Evolutionary conservation across 2,329 filamentous ascomycete genomes (phyloP).

Genomic region (Claviceps cyperi): DNA sequence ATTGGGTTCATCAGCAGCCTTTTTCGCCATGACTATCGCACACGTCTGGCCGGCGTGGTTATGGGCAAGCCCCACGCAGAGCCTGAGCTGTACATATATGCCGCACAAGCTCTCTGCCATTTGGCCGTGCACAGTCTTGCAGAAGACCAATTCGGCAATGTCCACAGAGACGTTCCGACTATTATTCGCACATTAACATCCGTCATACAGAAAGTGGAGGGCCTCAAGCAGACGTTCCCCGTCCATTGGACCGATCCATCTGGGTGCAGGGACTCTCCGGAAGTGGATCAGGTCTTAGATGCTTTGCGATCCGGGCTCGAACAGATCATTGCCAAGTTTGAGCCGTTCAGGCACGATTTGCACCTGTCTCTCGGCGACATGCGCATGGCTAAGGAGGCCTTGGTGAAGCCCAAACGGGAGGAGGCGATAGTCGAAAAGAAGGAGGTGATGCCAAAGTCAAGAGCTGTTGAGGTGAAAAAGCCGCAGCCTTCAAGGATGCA

Average conservation of each 20-base stretch:
- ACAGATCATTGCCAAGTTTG: constrained; percentile 56
- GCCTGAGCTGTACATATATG: constrained; percentile 53
- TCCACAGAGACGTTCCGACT: constrained; percentile 63
- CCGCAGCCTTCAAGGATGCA: constrained; percentile 9
- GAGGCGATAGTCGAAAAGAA: constrained; percentile 8
- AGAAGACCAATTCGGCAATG: constrained; percentile 75
- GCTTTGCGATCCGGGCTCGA: constrained; percentile 51
- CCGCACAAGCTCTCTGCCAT: constrained; percentile 52
- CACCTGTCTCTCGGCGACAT: constrained; percentile 58
- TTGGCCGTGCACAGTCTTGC: constrained; percentile 59
- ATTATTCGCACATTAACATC: constrained; percentile 61
- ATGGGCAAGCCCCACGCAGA: constrained; percentile 62
- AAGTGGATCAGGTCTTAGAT: constrained; percentile 56
- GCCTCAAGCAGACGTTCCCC: constrained; percentile 43
- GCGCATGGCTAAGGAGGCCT: constrained; percentile 55
- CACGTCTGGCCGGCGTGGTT: constrained; percentile 50
- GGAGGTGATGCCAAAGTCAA: constrained; percentile 17
- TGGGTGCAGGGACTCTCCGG: constrained; percentile 37
- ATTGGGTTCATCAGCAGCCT: constrained; percentile 45
- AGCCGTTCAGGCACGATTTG: constrained; percentile 56
- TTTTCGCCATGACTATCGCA: constrained; percentile 56
- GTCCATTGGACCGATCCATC: constrained; percentile 70
- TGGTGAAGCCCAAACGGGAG: constrained; percentile 14
- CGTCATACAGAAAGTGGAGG: constrained; percentile 55
- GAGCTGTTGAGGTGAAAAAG: constrained; percentile 11